Conservation (phyloP, 257 asterid species). For the Ballota nigra region DNA sequence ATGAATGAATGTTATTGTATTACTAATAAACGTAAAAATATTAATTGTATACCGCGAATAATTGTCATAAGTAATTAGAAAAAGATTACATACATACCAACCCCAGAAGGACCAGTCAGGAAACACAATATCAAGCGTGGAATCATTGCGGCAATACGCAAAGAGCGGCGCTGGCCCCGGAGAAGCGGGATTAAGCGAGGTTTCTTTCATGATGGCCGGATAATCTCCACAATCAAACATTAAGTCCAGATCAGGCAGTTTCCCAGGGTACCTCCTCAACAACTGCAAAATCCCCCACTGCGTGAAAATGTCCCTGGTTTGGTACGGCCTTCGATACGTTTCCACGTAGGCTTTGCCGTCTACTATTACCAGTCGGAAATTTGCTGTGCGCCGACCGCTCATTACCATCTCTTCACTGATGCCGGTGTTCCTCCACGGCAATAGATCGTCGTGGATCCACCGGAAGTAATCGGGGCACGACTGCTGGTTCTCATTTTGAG, state of each 20-base stretch:
- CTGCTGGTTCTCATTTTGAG: background rate
- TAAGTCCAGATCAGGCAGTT: conserved; percentile 60
- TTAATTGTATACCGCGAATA: too few species aligned
- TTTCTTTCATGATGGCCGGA: conserved; percentile 38
- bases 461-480: conserved; percentile 64
- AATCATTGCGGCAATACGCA: conserved; percentile 45
- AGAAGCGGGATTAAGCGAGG: background rate
- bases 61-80: too few species aligned
- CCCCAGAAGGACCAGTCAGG: conserved; percentile 35
- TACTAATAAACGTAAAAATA: too few species aligned
- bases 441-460: conserved; percentile 62
- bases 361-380: conserved; percentile 48
- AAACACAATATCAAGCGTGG: conserved; percentile 50
- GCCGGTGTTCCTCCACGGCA: conserved; percentile 58
- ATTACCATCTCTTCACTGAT: conserved; percentile 50
- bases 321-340: conserved; percentile 34
- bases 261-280: conserved; percentile 59
- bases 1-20: too few species aligned
- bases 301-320: conserved; percentile 54
- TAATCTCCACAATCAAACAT: conserved; percentile 61
- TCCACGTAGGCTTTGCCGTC: conserved; percentile 55
- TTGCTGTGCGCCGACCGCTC: conserved; percentile 40
- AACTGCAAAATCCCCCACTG: conserved; percentile 74
- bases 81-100: background rate
- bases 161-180: conserved; percentile 53